Base-by-base conservation (phyloP, 2,329 filamentous ascomycete species). In the Akanthomyces uredinophilus region DNA sequence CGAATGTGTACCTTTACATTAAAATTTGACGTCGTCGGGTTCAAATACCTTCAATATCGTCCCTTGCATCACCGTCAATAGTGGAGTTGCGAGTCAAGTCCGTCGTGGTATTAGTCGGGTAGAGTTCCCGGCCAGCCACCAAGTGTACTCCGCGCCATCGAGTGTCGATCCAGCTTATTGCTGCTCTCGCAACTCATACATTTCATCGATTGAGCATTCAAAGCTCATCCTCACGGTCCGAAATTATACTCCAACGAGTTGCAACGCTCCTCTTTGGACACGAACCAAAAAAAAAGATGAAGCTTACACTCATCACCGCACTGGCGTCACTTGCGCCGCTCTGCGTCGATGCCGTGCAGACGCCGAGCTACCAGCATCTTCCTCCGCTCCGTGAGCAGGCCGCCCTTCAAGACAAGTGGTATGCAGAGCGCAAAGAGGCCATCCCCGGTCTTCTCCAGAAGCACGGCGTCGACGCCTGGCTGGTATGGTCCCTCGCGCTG, bases 401-500 rank as follows among this genome's bases (percentile, higher is more conserved):
- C 1, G 64, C 68, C 5, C 71, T 81, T 16, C 71, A 80, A 52
- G 72, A 81, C 64, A 70, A 65, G 4, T 82, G 79, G 79, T 79
- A 74, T 0, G 69, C 72, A 32, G 74, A 80, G 65, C 74, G 79
- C 52, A 74, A 72, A 24, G 70, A 69, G 2, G 68, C 75, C 5
- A 76, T 82, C 37, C 78, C 79, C 4, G 70, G 66, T 0, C 70
- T 81, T 18, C 69, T 82, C 20, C 70, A 72, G 24, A 80, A 79
- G 64, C 75, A 80, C 60, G 74, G 71, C 56, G 73, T 81, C 37
- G 79, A 79, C 64, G 79, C 79, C 20, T 82, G 79, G 79, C 74
- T 82, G 57, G 77, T 80, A 43, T 20, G 0, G 3, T 20, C 16
- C 22, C 22, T n/a, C 41, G 10, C n/a, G 1, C 13, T 10, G 8